Conservation (phyloP, 768 basidiomycete genomes). For the Lactarius evosmus region DNA sequence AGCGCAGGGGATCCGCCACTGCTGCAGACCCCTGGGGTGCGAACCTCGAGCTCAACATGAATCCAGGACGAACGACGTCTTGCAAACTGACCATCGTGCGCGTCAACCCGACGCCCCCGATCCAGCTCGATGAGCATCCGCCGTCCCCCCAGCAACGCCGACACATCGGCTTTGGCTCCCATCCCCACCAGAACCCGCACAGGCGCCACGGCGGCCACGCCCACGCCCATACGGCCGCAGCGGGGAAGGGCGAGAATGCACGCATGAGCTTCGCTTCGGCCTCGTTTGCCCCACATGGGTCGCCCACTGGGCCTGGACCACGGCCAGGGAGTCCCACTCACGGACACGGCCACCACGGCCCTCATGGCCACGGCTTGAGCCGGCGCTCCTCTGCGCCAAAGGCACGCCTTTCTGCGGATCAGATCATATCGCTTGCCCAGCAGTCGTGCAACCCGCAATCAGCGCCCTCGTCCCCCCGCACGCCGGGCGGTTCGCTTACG, state of each 20-base stretch:
- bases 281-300: constrained; percentile 46
- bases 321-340: constrained; percentile 32
- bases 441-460: constrained; percentile 49
- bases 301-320: constrained; percentile 29
- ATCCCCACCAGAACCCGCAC: constrained; percentile 31
- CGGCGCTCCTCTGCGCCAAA: constrained; percentile 44
- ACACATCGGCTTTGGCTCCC: constrained; percentile 30
- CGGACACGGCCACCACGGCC: constrained; percentile 28
- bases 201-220: constrained; percentile 34
- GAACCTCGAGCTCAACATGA: constrained; percentile 50
- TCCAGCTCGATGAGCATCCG: constrained; percentile 38
- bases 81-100: constrained; percentile 75
- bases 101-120: constrained; percentile 39
- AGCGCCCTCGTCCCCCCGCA: constrained; percentile 29
- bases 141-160: constrained; percentile 34
- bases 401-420: constrained; percentile 56
- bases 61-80: constrained; percentile 53
- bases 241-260: constrained; percentile 31
- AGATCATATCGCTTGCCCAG: constrained; percentile 70
- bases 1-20: constrained; percentile 63
- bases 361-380: constrained; percentile 38
- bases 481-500: constrained; percentile 27
- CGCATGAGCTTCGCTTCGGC: constrained; percentile 65
- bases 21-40: constrained; percentile 67
- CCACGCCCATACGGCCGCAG: constrained; percentile 35